These are phyloP conservation scores for Fusarium hainanense DNA, from an alignment of 2,329 filamentous ascomycete genomes.

Conservation along the genomic window DNA sequence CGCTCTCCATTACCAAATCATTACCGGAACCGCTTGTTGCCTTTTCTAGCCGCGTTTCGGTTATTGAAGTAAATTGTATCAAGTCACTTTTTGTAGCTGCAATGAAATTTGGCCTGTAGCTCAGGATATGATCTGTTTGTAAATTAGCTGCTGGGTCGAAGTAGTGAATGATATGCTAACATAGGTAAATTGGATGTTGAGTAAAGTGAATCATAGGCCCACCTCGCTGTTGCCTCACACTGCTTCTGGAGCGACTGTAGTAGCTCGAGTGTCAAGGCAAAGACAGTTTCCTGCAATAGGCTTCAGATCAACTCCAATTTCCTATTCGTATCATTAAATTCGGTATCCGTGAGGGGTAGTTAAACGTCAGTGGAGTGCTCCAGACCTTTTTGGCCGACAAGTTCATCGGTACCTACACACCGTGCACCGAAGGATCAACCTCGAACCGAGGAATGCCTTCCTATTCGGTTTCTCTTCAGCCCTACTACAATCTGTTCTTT, in stretches of 20 bases:
- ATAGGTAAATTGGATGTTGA: neutral
- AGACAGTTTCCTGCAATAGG: neutral
- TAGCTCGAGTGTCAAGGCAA: neutral
- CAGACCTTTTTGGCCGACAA: constrained; percentile 2
- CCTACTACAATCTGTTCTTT: constrained; percentile 34
- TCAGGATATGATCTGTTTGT: constrained; percentile 14
- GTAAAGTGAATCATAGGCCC: neutral
- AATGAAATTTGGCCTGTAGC: constrained; percentile 35
- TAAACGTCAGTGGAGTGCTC: constrained; percentile 15
- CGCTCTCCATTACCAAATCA: constrained; percentile 34
- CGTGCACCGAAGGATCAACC: constrained; percentile 4
- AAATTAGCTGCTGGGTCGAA: constrained; percentile 14
- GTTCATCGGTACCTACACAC: constrained; percentile 4
- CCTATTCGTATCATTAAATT: neutral
- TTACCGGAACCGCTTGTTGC: constrained; percentile 41
- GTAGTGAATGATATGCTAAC: neutral
- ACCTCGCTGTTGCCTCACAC: neutral
- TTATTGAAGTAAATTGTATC: constrained; percentile 19
- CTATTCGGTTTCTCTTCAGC: constrained; percentile 38
- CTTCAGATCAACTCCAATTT: neutral
- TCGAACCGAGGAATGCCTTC: constrained; percentile 26
- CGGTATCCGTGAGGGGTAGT: constrained; percentile 22
- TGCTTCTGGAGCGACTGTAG: neutral
- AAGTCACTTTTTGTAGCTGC: constrained; percentile 27
- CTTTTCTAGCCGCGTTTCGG: constrained; percentile 42